Base-by-base conservation (phyloP, 108 stramenopile genomes). In the Skeletonema costatum region DNA sequence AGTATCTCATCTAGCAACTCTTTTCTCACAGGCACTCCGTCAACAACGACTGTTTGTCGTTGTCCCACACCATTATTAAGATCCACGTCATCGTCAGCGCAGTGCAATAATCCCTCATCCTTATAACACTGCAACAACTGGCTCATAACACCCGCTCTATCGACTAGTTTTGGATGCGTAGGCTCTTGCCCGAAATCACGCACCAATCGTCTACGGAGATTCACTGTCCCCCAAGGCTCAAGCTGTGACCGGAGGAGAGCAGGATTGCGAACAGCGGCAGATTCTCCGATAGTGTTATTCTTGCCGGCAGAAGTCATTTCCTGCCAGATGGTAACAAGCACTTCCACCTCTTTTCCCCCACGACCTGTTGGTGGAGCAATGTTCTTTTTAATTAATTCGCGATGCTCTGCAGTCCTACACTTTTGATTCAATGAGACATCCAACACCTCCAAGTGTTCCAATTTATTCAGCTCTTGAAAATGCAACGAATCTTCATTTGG, bases 181-280 rank as follows among this genome's bases (percentile, higher is more conserved):
- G 74, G 72, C 16, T 32, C 25, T 11, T 77, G 53, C 17, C 82
- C 82, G 42, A 83, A 83, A 35, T 74, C 82, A 6, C n/a, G 10
- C 12, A 78, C 74, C 42, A 83, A 31, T 29, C 82, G n/a, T 30
- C 77, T 63, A 16, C 82, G 64, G 8, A 83, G 48, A 14, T 39
- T 31, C 9, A 74, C 59, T 17, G 82, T 83, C 2, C 69, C 38
- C 73, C 73, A 79, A 1, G 82, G 82, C 60, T 83, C 82, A 17
- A 83, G 42, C 30, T 83, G 82, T 25, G 78, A 79, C 17, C 82
- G 64, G 9, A 83, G 58, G 16, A 83, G 60, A 12, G 32, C n/a
- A 4, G 77, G 44, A 75, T 83, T 56, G 1, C 82, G 64, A n/a
- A 53, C 66, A 31, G 78, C 77, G 0, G 82, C 81, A 17, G 76